phyloP scores from a whole-genome alignment of 192 early-diverging fungal species.

The Neocallimastix lanati region DNA sequence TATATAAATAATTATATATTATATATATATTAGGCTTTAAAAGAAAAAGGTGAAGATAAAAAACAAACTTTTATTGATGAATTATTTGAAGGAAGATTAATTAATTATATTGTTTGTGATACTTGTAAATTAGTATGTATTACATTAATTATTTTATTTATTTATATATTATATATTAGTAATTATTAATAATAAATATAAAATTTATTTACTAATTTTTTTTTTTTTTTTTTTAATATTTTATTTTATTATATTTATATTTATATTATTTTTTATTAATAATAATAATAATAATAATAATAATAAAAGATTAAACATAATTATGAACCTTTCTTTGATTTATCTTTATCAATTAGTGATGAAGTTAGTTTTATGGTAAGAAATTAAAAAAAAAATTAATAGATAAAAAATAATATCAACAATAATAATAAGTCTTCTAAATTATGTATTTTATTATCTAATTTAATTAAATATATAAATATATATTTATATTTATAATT shows the following conservation, averaged over 20 bases:
- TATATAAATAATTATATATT: no score
- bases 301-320: slow-evolving; percentile 26
- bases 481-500: no score
- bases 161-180: no score
- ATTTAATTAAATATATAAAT: no score
- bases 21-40: background rate
- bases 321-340: slow-evolving; percentile 6
- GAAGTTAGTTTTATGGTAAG: slow-evolving; percentile 1
- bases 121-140: slow-evolving; percentile 24
- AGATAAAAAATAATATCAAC: no score
- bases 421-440: no score
- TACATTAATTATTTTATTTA: background rate
- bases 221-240: no score
- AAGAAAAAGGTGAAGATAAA: background rate
- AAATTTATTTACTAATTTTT: no score
- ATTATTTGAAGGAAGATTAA: slow-evolving; percentile 45
- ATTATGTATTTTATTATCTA: no score
- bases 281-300: slow-evolving; percentile 49
- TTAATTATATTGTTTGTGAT: slow-evolving; percentile 46
- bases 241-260: background rate
- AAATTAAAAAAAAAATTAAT: no score
- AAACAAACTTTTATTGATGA: slow-evolving; percentile 32
- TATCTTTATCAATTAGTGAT: slow-evolving; percentile 6
- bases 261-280: slow-evolving; percentile 33
- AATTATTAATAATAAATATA: no score